Evolutionary conservation across 192 early-diverging fungal species (phyloP).

Genomic region (Entophlyctis helioformis): DNA sequence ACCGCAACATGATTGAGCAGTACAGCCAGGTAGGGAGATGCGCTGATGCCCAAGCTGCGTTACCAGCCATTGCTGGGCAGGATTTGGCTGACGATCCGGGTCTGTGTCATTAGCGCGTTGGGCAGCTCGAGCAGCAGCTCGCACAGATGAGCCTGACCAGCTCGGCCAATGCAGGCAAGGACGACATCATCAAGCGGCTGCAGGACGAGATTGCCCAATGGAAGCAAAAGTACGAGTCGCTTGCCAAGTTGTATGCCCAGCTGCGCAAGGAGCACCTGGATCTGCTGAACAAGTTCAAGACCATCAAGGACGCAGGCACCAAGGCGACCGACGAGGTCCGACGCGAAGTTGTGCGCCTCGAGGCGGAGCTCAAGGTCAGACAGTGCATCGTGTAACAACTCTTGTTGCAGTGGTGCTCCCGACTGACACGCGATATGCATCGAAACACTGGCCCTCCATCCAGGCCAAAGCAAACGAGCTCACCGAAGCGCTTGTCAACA

Average conservation of each 20-base stretch:
- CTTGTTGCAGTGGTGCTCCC: background rate
- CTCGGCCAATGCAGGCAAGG: slow-evolving; percentile 66
- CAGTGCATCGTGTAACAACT: background rate
- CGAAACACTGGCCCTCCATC: no score
- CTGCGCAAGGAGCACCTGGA: slow-evolving; percentile 92
- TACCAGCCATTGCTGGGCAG: no score
- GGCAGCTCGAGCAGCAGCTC: slow-evolving; percentile 75
- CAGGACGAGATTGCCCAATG: slow-evolving; percentile 92
- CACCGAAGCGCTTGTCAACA: slow-evolving; percentile 84
- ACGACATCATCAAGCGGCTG: slow-evolving; percentile 69
- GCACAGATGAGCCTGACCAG: slow-evolving; percentile 52
- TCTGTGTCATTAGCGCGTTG: slow-evolving; percentile 47
- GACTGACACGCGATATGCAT: no score
- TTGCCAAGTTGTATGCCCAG: slow-evolving; percentile 96
- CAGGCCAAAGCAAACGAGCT: slow-evolving; percentile 29
- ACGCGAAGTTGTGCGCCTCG: slow-evolving; percentile 42
- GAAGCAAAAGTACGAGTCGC: slow-evolving; percentile 94
- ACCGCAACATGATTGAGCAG: slow-evolving; percentile 73
- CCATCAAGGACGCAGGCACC: slow-evolving; percentile 54
- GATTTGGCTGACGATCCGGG: background rate
- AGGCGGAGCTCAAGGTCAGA: slow-evolving; percentile 26
- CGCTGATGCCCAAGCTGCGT: background rate
- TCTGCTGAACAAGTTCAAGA: slow-evolving; percentile 81
- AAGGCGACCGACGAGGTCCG: slow-evolving; percentile 74
- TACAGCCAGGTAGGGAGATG: slow-evolving; percentile 62